A percentile compares a stretch with the other conserved stretches of the same genome.
These are phyloP conservation scores for Macrophomina tecta DNA, from an alignment of 2,329 filamentous ascomycete species.

Conservation along the genomic window DNA sequence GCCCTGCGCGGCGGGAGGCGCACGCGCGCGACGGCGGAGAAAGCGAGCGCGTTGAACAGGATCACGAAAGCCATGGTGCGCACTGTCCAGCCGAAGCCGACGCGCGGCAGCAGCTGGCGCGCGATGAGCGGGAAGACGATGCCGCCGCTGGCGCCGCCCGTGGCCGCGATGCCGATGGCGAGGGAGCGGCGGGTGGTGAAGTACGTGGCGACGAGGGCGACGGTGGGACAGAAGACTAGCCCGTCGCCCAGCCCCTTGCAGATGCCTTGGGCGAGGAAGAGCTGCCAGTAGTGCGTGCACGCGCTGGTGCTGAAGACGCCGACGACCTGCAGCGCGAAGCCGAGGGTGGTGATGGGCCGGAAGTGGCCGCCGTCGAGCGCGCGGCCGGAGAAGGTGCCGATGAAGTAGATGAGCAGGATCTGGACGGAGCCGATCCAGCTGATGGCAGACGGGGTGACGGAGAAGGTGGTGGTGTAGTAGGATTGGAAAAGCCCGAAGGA, in stretches of 20 bases:
- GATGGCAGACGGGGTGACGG: conserved; percentile 47
- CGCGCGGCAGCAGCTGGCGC: conserved; percentile 28
- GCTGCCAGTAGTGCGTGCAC: conserved; percentile 52
- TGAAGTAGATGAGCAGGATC: conserved; percentile 51
- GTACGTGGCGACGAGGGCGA: conserved; percentile 47
- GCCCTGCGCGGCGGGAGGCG: conserved; percentile 51
- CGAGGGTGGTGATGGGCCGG: conserved; percentile 43
- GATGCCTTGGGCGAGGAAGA: conserved; percentile 57
- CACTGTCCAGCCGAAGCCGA: conserved; percentile 34
- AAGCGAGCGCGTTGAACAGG: conserved; percentile 37
- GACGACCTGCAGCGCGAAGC: conserved; percentile 45
- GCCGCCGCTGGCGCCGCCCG: conserved; percentile 31
- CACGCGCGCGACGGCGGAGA: conserved; percentile 47
- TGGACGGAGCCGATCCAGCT: conserved; percentile 59
- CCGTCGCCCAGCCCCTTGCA: conserved; percentile 55
- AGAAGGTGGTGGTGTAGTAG: conserved; percentile 51
- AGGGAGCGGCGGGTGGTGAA: conserved; percentile 41
- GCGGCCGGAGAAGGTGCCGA: conserved; percentile 52
- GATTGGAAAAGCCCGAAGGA: conserved; percentile 64
- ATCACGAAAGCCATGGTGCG: conserved; percentile 51
- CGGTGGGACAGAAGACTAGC: conserved; percentile 46
- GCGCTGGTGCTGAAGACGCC: conserved; percentile 54
- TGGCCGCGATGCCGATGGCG: conserved; percentile 38
- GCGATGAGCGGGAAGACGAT: conserved; percentile 34
- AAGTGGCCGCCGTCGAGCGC: conserved; percentile 53